Base-by-base conservation (phyloP, 257 asterid species). In the Penstemon barbatus region DNA sequence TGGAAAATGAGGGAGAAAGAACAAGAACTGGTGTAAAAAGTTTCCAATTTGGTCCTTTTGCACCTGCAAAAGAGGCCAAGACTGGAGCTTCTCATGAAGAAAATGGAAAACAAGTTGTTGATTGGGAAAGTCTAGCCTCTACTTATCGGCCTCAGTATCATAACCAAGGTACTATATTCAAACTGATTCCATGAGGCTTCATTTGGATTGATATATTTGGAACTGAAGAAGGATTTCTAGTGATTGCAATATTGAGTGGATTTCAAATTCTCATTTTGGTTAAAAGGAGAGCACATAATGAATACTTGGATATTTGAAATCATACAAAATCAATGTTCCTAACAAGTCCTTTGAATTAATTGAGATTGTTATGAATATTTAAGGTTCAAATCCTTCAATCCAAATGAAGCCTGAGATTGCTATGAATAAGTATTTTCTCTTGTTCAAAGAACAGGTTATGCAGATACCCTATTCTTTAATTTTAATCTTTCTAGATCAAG, bases 21-120 rank as follows among this genome's bases (percentile, higher is more conserved):
- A 58, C 74, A 66, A 76, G 72, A 78, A 41, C 69, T 18, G 71
- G 72, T 61, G 69, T 33, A 33, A 85, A 76, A 78, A 79, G 85
- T 71, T 87, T 82, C 69, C 89, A 85, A 62, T 94, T 87, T 75
- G 99, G 97, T 77, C 99, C 99, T 50, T 94, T 94, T 83, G 96
- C 99, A 25, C 99, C 99, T 63, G 83, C 80, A 55, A 86, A 68
- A 69, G 74, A 72, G 57, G 77, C 91, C 38, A 77, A 80, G 58
- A 83, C n/a, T 46, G 91, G 66, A 71, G 84, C 18, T 65, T 75
- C 85, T 66, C 80, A 81, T 6, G 83, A 81, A 33, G 80, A 82
- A 49, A 79, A 66, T 41, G 79, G 67, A 53, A 84, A 78, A 44
- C 74, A 61, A 18, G 77, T 68, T 71, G 78, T 82, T 64, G 90